Conservation (phyloP, 179 eudicot species). For the Heliamphora pulchella region DNA sequence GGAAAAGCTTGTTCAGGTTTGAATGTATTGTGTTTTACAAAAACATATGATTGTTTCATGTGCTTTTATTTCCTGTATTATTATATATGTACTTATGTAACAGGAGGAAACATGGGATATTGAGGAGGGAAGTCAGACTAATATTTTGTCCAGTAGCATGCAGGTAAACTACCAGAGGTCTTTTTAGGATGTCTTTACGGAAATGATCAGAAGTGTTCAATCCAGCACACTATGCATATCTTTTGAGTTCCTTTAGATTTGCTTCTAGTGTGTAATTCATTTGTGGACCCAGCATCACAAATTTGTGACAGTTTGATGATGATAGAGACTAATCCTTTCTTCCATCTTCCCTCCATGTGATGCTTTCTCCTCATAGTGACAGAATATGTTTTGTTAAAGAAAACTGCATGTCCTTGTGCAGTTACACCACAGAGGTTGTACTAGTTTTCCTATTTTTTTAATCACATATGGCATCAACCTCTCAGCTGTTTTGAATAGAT, state of each 20-base stretch:
- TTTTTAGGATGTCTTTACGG: no score
- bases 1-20: conserved; percentile 94
- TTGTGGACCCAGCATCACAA: background rate
- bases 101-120: conserved; percentile 99
- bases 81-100: background rate
- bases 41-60: background rate
- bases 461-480: background rate
- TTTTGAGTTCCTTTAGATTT: conserved; percentile 3
- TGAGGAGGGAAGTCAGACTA: conserved; percentile 96
- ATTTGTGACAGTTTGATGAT: background rate
- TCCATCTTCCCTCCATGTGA: background rate
- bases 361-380: background rate
- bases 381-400: background rate
- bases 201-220: background rate
- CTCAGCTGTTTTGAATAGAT: background rate
- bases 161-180: conserved; percentile 43
- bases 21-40: conserved; percentile 7
- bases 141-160: conserved; percentile 95
- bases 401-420: background rate
- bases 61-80: conserved; percentile 13
- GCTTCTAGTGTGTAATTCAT: background rate
- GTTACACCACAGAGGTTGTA: background rate
- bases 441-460: background rate
- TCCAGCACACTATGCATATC: background rate
- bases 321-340: background rate